Percentiles rank a stretch among this genome's conserved stretches.
These are phyloP conservation scores for Calonectria ilicicola DNA, from an alignment of 2,329 filamentous ascomycete genomes.

Conservation along the genomic window DNA sequence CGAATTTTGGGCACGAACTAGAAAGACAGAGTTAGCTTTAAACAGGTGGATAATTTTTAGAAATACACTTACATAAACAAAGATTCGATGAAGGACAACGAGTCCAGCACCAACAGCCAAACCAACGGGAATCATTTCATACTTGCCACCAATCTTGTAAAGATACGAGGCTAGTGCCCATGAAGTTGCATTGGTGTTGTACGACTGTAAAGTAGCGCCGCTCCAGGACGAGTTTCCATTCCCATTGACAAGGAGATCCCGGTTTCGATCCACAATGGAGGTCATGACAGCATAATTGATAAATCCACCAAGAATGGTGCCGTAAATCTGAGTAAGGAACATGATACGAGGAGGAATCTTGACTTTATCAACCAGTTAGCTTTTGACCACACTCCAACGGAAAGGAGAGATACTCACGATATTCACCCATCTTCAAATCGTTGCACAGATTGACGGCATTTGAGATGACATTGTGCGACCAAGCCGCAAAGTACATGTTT, in stretches of 20 bases:
- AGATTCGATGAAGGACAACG: constrained; percentile 58
- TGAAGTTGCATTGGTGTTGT: constrained; percentile 60
- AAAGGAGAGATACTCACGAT: constrained; percentile 53
- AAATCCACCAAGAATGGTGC: constrained; percentile 64
- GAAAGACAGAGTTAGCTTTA: background rate
- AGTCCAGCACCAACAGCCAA: constrained; percentile 59
- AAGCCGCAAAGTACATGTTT: constrained; percentile 70
- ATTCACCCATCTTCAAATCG: constrained; percentile 70
- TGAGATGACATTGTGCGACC: constrained; percentile 68
- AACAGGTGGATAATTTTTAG: background rate
- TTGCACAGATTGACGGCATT: constrained; percentile 63
- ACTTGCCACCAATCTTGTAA: constrained; percentile 58
- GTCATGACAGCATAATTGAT: constrained; percentile 69
- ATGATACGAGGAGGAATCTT: constrained; percentile 67
- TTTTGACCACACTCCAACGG: background rate
- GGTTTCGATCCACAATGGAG: constrained; percentile 62
- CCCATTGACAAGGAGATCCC: constrained; percentile 57
- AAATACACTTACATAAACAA: constrained; percentile 52
- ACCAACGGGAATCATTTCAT: constrained; percentile 63
- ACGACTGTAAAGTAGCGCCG: constrained; percentile 62
- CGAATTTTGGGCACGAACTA: constrained; percentile 62
- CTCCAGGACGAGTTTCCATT: constrained; percentile 65
- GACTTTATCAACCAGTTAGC: constrained; percentile 49
- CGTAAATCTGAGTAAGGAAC: constrained; percentile 68
- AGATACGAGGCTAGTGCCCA: constrained; percentile 66